Percentiles rank a stretch among this genome's conserved stretches.
Conservation (phyloP, 768 basidiomycete genomes). For the Rubroboletus pulcherrimus region DNA sequence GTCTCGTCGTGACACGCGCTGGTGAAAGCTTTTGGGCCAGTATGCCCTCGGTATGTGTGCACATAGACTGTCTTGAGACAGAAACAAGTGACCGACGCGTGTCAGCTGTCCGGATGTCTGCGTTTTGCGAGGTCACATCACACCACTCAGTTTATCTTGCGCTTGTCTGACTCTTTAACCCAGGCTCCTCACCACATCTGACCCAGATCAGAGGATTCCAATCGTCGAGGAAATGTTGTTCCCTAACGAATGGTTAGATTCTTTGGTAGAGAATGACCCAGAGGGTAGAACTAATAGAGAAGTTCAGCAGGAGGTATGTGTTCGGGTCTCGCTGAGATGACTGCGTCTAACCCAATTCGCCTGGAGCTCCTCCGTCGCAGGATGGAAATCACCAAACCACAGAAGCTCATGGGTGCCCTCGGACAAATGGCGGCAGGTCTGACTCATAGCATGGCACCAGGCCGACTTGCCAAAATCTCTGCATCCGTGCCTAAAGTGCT, state of each 20-base stretch:
- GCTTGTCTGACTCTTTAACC: slow-evolving; percentile 4
- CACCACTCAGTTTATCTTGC: not conserved
- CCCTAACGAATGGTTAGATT: slow-evolving; percentile 57
- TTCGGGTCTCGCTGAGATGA: not conserved
- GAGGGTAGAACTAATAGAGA: slow-evolving; percentile 62
- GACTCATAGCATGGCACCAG: slow-evolving; percentile 55
- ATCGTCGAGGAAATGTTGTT: slow-evolving; percentile 57
- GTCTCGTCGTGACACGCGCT: slow-evolving; percentile 66
- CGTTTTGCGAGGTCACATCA: slow-evolving; percentile 33
- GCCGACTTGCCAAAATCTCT: slow-evolving; percentile 47
- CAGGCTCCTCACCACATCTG: slow-evolving; percentile 37
- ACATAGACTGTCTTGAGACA: not conserved
- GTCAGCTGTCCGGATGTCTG: slow-evolving; percentile 39
- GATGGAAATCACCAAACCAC: slow-evolving; percentile 51
- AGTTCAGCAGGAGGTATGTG: slow-evolving; percentile 50
- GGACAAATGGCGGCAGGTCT: slow-evolving; percentile 71
- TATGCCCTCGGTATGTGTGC: slow-evolving; percentile 53
- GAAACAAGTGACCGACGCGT: not conserved
- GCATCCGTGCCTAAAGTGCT: slow-evolving; percentile 58
- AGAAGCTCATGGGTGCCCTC: slow-evolving; percentile 55
- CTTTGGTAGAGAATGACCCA: slow-evolving; percentile 48
- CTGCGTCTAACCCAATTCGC: not conserved
- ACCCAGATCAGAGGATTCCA: slow-evolving; percentile 46
- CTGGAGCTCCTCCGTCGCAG: slow-evolving; percentile 46
- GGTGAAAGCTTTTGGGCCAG: slow-evolving; percentile 57